Evolutionary conservation across 2,329 filamentous ascomycete genomes (phyloP).

Genomic region (Ilyonectria robusta): DNA sequence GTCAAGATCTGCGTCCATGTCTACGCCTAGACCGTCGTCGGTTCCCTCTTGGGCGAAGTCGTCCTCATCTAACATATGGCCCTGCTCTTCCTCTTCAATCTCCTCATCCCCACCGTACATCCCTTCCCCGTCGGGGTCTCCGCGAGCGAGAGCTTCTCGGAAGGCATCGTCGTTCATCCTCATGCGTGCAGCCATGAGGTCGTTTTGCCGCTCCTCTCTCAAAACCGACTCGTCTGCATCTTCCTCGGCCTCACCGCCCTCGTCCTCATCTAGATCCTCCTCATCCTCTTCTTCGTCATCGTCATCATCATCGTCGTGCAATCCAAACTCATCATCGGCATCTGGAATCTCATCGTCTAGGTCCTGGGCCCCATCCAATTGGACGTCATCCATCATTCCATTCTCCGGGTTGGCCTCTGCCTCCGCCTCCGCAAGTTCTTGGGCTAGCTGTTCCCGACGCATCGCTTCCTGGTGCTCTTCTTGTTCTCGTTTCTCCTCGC

Average conservation of each 20-base stretch:
- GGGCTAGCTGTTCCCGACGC: slow-evolving; percentile 77
- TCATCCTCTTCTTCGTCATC: slow-evolving; percentile 62
- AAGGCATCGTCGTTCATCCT: slow-evolving; percentile 74
- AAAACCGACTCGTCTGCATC: slow-evolving; percentile 57
- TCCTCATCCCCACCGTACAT: slow-evolving; percentile 70
- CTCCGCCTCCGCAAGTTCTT: slow-evolving; percentile 81
- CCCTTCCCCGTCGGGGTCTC: slow-evolving; percentile 62
- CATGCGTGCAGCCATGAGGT: slow-evolving; percentile 65
- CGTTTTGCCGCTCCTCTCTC: slow-evolving; percentile 62
- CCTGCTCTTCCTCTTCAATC: slow-evolving; percentile 67
- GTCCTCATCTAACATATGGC: slow-evolving; percentile 75
- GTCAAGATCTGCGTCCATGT: slow-evolving; percentile 79
- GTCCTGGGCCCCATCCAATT: slow-evolving; percentile 71
- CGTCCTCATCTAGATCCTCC: slow-evolving; percentile 55
- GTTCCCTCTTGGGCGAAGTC: slow-evolving; percentile 62
- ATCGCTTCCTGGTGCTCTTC: slow-evolving; percentile 86
- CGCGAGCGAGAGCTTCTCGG: slow-evolving; percentile 69
- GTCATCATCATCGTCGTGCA: slow-evolving; percentile 61
- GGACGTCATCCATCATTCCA: slow-evolving; percentile 68
- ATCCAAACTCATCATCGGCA: slow-evolving; percentile 69
- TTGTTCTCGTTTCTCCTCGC: slow-evolving; percentile 90
- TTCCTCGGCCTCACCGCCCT: slow-evolving; percentile 57
- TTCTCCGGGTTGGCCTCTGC: slow-evolving; percentile 57
- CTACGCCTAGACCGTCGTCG: slow-evolving; percentile 50
- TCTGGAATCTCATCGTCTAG: slow-evolving; percentile 83